A percentile compares a stretch with the other conserved stretches of the same genome.
phyloP scores from a whole-genome alignment of 2,329 filamentous ascomycete genomes.

The Reticulascus tulasneorum region DNA sequence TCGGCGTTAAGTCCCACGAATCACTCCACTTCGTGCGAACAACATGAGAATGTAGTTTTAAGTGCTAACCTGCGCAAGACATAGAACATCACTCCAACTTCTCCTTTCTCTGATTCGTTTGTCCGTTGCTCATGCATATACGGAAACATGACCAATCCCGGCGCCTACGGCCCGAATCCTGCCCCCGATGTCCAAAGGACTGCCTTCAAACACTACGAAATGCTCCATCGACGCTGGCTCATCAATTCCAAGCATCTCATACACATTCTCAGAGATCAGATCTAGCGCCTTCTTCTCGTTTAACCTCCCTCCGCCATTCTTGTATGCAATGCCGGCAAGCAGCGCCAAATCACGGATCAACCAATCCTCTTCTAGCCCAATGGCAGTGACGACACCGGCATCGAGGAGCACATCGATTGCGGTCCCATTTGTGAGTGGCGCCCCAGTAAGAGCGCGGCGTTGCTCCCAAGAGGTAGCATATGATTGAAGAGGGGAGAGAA shows the following conservation, averaged over 20 bases:
- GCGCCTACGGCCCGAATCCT: slow-evolving; percentile 50
- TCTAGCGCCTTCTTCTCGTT: slow-evolving; percentile 51
- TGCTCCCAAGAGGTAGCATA: slow-evolving; percentile 56
- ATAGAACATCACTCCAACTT: too few species aligned
- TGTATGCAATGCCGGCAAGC: slow-evolving; percentile 55
- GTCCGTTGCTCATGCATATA: slow-evolving; percentile 27
- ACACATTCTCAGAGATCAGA: slow-evolving; percentile 54
- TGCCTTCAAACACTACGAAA: slow-evolving; percentile 62
- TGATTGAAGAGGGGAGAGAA: slow-evolving; percentile 56
- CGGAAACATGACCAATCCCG: slow-evolving; percentile 30
- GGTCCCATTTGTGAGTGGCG: slow-evolving; percentile 63
- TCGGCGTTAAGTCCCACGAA: too few species aligned
- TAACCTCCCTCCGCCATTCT: slow-evolving; percentile 53
- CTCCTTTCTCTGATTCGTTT: background rate
- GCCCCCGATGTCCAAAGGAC: slow-evolving; percentile 56
- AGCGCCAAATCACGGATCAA: slow-evolving; percentile 56
- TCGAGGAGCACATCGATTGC: slow-evolving; percentile 52
- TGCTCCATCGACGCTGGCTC: slow-evolving; percentile 31
- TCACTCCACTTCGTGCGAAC: too few species aligned
- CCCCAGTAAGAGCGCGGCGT: slow-evolving; percentile 57
- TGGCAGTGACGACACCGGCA: slow-evolving; percentile 54
- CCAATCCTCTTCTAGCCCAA: slow-evolving; percentile 61
- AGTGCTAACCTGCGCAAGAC: too few species aligned
- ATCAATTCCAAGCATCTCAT: slow-evolving; percentile 51
- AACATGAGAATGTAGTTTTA: too few species aligned